Conservation (phyloP, 768 basidiomycete species). For the Lactarius hatsudake region DNA sequence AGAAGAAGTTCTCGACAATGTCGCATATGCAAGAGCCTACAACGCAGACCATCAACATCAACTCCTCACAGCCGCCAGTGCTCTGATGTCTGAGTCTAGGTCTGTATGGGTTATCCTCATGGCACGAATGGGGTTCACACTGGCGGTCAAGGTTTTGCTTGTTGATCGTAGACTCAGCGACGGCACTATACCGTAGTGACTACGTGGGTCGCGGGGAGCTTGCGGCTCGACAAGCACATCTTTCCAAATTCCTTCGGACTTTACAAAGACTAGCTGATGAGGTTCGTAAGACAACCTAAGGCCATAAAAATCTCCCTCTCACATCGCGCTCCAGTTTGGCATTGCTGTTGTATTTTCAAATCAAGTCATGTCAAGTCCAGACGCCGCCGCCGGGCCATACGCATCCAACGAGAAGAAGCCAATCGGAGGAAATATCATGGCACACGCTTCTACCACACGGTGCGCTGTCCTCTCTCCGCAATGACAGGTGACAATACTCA, state of each 20-base stretch:
- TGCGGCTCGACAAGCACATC: conserved; percentile 90
- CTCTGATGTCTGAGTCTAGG: conserved; percentile 99
- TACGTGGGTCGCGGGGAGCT: conserved; percentile 95
- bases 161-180: conserved; percentile 95
- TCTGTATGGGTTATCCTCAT: conserved; percentile 34
- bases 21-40: conserved; percentile 97
- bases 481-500: background rate
- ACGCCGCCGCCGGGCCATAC: conserved; percentile 86
- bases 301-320: conserved; percentile 10
- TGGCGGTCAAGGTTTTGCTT: conserved; percentile 75
- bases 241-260: conserved; percentile 93
- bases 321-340: conserved; percentile 67
- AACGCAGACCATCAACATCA: conserved; percentile 97
- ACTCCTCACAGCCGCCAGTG: conserved; percentile 86
- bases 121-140: conserved; percentile 29
- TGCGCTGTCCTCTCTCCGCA: conserved; percentile 33
- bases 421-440: conserved; percentile 98
- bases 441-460: conserved; percentile 98
- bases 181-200: conserved; percentile 92
- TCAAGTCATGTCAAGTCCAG: conserved; percentile 99
- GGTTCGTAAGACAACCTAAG: conserved; percentile 44
- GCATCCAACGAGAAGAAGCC: conserved; percentile 95
- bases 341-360: conserved; percentile 97
- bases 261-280: conserved; percentile 94
- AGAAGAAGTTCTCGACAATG: conserved; percentile 97